Conservation (phyloP, 148 eudicot species). For the Camellia granthamiana region DNA sequence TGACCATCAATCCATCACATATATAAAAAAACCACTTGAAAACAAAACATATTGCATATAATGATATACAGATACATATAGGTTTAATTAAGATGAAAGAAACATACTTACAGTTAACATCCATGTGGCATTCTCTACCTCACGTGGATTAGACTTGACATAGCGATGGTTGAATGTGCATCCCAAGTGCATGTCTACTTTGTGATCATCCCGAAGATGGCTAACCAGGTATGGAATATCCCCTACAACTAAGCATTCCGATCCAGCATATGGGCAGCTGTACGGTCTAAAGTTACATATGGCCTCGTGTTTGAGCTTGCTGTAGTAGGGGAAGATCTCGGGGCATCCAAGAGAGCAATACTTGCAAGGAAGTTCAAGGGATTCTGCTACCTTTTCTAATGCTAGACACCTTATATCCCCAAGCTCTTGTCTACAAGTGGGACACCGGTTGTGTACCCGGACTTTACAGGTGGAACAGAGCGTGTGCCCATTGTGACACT, state of each 20-base stretch:
- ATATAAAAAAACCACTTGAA: not conserved
- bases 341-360: conserved; percentile 42
- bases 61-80: not conserved
- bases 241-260: conserved; percentile 43
- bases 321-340: conserved; percentile 44
- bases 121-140: conserved; percentile 56
- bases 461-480: conserved; percentile 47
- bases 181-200: conserved; percentile 52
- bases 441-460: conserved; percentile 45
- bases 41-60: not conserved
- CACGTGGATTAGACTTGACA: conserved; percentile 51
- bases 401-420: conserved; percentile 52
- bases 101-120: conserved; percentile 44
- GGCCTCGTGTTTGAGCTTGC: conserved; percentile 47
- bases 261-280: conserved; percentile 52
- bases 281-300: conserved; percentile 44
- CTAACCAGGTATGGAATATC: conserved; percentile 40
- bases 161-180: conserved; percentile 53
- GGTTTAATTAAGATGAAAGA: conserved; percentile 6
- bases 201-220: conserved; percentile 48
- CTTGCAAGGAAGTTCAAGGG: conserved; percentile 50
- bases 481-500: conserved; percentile 56
- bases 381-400: conserved; percentile 46
- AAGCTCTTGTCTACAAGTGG: conserved; percentile 54
- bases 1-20: not conserved